Base-by-base conservation (phyloP, 2,329 filamentous ascomycete genomes). In the Epichloe elymi region DNA sequence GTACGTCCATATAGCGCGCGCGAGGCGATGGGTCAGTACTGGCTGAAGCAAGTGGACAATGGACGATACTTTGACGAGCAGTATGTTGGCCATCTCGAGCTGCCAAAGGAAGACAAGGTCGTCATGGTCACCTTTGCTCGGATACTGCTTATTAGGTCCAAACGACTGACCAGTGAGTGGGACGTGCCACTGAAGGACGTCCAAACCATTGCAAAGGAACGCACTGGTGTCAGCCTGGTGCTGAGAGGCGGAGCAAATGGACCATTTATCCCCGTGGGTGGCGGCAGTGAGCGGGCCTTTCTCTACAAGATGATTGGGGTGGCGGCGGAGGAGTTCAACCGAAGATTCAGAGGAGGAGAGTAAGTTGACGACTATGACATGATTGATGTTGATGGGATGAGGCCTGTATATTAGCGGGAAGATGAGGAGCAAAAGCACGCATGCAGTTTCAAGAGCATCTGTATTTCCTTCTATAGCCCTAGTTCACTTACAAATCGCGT, bases 11-110 rank as follows among this genome's bases (percentile, higher is more conserved):
- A 95, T 73, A 90, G 84, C 51, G 87, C 95, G 64, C 87, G 93
- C 45, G 93, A 98, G 73, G 90, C 93, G 0, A 81, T 98, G 3
- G 93, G 93, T 0, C 93, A 98, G 66, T 96, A 88, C 73, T 98
- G 93, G 94, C 82, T 98, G 57, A 98, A 98, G 75, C 95, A 95
- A 53, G 82, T 95, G 11, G 93, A 98, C 69, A 93, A 96, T 57
- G 93, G 93, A 55, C 93, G 90, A 66, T 97, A 91, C 74, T 98
- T 98, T 78, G 85, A 95, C 69, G 93, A 98, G 68, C 80, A 88
- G 64, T 98, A 98, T 71, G 93, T 98, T 65, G 94, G 90, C 4
- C 94, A 98, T 64, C 75, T 98, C 4, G 91, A 98, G 68, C 78
- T 98, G 26, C 86, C 88, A 11, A 82, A 83, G 54, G 88, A 93